Evolutionary conservation across 208 protist genomes (phyloP).

Genomic region (Lotmaria passim): DNA sequence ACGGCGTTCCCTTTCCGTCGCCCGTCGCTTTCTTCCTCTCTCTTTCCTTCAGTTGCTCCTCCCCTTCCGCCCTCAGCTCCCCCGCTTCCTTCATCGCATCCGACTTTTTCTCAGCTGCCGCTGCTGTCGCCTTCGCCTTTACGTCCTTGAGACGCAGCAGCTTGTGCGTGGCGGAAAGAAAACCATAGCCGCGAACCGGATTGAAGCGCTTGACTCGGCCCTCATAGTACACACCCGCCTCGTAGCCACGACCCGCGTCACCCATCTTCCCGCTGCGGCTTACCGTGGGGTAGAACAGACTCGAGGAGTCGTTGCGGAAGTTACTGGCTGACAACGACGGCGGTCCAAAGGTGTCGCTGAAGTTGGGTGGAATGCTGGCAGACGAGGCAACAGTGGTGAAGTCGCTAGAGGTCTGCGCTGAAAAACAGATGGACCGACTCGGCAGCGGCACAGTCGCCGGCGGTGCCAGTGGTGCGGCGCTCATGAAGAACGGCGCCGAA

Average conservation of each 20-base stretch:
- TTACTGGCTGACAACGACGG: no score
- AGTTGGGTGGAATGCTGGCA: background rate
- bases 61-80: background rate
- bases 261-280: conserved; percentile 9
- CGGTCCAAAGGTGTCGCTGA: conserved; percentile 1
- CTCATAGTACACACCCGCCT: conserved; percentile 63
- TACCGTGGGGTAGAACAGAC: background rate
- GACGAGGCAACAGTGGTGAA: background rate
- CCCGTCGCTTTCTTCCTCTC: background rate
- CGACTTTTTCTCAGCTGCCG: background rate
- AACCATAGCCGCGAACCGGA: conserved; percentile 64
- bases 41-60: no score
- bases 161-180: conserved; percentile 56
- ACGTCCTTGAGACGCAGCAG: conserved; percentile 21
- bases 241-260: conserved; percentile 42
- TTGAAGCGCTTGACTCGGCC: conserved; percentile 77
- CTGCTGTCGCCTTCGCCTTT: background rate
- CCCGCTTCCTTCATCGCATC: background rate
- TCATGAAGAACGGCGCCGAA: background rate
- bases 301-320: background rate
- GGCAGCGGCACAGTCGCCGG: no score
- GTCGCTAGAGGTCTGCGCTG: background rate
- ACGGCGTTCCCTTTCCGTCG: background rate
- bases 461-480: no score
- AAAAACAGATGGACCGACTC: no score